A percentile compares a stretch with the other conserved stretches of the same genome.
Conservation (phyloP, 2,329 filamentous ascomycete species). For the Ophiobolus disseminans region DNA sequence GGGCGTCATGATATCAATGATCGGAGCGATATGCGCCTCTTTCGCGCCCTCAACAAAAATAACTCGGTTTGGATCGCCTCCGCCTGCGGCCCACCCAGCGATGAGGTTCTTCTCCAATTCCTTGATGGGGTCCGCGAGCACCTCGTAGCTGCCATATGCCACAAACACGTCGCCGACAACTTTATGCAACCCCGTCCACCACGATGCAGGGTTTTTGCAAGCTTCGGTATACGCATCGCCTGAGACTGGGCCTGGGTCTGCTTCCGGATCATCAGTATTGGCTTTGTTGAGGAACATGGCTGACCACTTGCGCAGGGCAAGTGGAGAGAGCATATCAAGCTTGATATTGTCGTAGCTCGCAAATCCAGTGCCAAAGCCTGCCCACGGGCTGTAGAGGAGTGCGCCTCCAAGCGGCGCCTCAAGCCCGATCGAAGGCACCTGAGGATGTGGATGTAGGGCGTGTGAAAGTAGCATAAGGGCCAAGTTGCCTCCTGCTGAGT, state of each 20-base stretch:
- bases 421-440: conserved; percentile 21
- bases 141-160: conserved; percentile 14
- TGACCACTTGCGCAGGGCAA: conserved; percentile 17
- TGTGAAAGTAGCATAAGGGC: conserved; percentile 26
- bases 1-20: conserved; percentile 22
- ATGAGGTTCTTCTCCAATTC: conserved; percentile 12
- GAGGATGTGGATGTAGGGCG: conserved; percentile 30
- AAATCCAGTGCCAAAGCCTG: conserved; percentile 21
- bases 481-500: conserved; percentile 14
- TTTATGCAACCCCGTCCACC: conserved; percentile 14
- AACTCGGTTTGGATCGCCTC: conserved; percentile 14
- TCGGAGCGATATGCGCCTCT: conserved; percentile 28
- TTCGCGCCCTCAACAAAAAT: conserved; percentile 17
- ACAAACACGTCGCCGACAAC: conserved; percentile 17
- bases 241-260: conserved; percentile 15
- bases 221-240: conserved; percentile 25
- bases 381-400: conserved; percentile 25
- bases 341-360: conserved; percentile 21
- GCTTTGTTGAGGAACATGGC: conserved; percentile 24
- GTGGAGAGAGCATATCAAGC: conserved; percentile 13
- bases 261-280: conserved; percentile 11
- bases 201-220: conserved; percentile 17
- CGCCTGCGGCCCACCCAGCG: conserved; percentile 24
- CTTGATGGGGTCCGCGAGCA: conserved; percentile 20
- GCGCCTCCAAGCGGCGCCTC: conserved; percentile 12